Base-by-base conservation (phyloP, 73 alveolate species). In the Paramecium bursaria region DNA sequence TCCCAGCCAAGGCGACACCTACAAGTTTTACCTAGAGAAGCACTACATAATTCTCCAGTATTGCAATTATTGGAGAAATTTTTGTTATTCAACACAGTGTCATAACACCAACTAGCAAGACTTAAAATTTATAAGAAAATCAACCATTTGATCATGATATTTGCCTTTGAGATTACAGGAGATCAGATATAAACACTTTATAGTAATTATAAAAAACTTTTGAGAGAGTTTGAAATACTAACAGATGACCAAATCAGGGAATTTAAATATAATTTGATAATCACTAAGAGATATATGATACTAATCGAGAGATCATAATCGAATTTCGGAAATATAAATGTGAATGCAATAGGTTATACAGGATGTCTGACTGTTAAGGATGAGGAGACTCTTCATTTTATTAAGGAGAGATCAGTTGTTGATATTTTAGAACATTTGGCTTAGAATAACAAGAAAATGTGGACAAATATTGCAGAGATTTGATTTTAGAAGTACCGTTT, bases 301-400 rank as follows among this genome's bases (percentile, higher is more conserved):
- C 33, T 67, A 1, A 46, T 67, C 6, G 82, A 11, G 17, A 31
- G 82, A 67, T 39, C 22, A 42, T 42, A 31, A 42, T 35, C 53
- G 4, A 17, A 42, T 0, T 67, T 35, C 27, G 44, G 44, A 11
- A 57, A 57, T 17, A 47, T 67, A 2, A 5, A 53, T 17, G 11
- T 67, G 10, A 67, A 67, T 67, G 82, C 82, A n/a, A 57, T 67
- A 10, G 82, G 82, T 21, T 67, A 39, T 14, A 67, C 82, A 67
- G 82, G 82, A 0, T 67, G 60, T 7, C 44, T 67, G 22, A 39
- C 44, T 10, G 82, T 46, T 35, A 67, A 67, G 27, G 44, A 31
- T 39, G 30, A 57, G 29, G 26, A 57, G 49, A 50, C 27, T 30
- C 33, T 48, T 30, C 51, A 57, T 2, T 30, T n/a, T 30, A 30